Evolutionary conservation across 768 basidiomycete genomes (phyloP), one percentile per base, ranked within the genome.

Genomic region (Amanita rimosa): DNA sequence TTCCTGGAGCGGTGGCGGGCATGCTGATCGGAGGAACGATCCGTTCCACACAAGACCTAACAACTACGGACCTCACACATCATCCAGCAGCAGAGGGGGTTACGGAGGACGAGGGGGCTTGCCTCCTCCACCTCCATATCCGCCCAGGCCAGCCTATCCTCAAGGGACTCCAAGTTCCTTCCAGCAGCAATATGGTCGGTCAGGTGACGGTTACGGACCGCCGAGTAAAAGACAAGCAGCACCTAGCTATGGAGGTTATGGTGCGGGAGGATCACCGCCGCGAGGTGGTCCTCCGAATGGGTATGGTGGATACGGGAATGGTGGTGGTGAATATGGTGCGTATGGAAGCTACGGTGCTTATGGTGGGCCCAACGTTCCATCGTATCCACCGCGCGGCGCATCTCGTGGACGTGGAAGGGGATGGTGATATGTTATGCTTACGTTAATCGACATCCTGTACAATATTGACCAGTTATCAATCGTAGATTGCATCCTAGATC

Each of bases 401-500:
- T 57, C 57, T 29, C 64, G 77, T 49, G 75, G 75, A 24, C 65
- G 79, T 56, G 80, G 76, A 8, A 67, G 78, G 34, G 72, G 74
- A 39, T 71, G 74, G 63, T 65, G 58, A 62, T 44, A 54, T 26
- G 21, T 33, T 37, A 27, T 38, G 3, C 4, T 17, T 40, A 36
- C 29, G 16, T 31, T 34, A 44, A 22, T 47, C 17, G 14, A 46
- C 31, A 13, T 35, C 29, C 22, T 21, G 19, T 29, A 43, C 21
- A 14, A 42, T 26, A 29, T 24, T 42, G 41, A 4, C 31, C 31
- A 13, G 31, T 13, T 13, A 7, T 13, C 31, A 31, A 31, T 31
- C 31, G 31, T 31, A 31, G 31, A 31, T 31, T 31, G 31, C 31
- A 13, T 31, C 31, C 31, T 31, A 31, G 29, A 29, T 16, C 17